Percentiles rank a stretch among this genome's conserved stretches.
These are phyloP conservation scores for Inonotus obliquus DNA, from an alignment of 1,284 basidiomycete genomes.

Conservation along the genomic window DNA sequence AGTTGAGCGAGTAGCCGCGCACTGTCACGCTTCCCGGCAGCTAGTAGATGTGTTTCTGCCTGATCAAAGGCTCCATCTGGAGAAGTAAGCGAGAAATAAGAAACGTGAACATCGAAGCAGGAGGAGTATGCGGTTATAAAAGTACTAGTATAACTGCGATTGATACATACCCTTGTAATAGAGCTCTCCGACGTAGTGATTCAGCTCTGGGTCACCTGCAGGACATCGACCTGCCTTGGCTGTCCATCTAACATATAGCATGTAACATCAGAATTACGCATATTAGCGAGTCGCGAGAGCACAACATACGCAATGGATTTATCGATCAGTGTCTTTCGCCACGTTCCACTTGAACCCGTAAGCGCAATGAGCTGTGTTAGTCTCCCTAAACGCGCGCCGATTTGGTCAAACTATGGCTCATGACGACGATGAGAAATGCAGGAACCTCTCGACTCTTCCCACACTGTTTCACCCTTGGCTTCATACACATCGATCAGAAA, in stretches of 20 bases:
- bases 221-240: conserved; percentile 70
- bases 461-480: conserved; percentile 58
- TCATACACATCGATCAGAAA: conserved; percentile 83
- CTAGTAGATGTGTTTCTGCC: conserved; percentile 79
- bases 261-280: neutral
- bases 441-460: conserved; percentile 74
- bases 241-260: conserved; percentile 61
- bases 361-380: conserved; percentile 81
- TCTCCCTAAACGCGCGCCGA: conserved; percentile 44
- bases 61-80: conserved; percentile 69
- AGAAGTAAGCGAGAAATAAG: neutral
- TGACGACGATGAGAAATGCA: conserved; percentile 8
- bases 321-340: conserved; percentile 79
- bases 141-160: neutral
- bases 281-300: neutral
- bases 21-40: conserved; percentile 83
- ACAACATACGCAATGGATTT: conserved; percentile 69
- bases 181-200: conserved; percentile 84
- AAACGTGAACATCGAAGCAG: neutral
- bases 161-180: conserved; percentile 71
- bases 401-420: neutral
- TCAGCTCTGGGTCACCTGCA: conserved; percentile 80
- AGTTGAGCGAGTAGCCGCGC: conserved; percentile 82
- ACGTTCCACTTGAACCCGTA: conserved; percentile 65
- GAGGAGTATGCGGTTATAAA: neutral